Evolutionary conservation across 768 basidiomycete genomes (phyloP), one percentile per base, ranked within the genome.

Genomic region (Boletus tylopilopsis): DNA sequence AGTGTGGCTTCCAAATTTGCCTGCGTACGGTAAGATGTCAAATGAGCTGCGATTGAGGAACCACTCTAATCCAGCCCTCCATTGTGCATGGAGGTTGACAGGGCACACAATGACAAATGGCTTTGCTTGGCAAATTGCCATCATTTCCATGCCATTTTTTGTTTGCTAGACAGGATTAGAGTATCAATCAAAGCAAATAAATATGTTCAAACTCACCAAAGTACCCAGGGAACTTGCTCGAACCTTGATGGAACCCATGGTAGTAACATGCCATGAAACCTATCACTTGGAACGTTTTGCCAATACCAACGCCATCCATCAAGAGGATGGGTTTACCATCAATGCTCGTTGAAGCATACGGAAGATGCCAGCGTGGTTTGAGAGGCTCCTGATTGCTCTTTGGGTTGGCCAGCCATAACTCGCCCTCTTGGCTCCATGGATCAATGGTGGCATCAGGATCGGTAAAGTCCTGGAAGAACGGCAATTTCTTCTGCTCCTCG

Each of bases 291-390:
- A 66, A 18, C 0, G 58, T 66, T 23, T 64, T 66, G 0, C 64
- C 60, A 1, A 66, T 47, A 0, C 64, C 60, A 0, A 63, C 64
- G 0, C 54, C 55, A 21, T 66, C 64, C 60, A 64, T 63, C 8
- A 63, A 13, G 0, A 64, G 6, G 1, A 63, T 37, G 0, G 56
- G 56, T 9, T 49, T 0, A 0, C 47, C 22, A 0, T 50, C 30
- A 60, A 43, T 0, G 44, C 36, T 1, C 52, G 27, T 6, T 58
- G 15, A 0, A 60, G 4, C 44, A 66, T 56, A 23, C 56, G 43
- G 15, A 54, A n/a, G 58, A 38, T 62, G 63, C 62, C 60, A 61
- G 0, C 50, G 29, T 0, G 50, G 54, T 1, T 9, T 9, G 0
- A 62, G 23, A 0, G 16, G 22, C 9, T 44, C 33, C 4, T 2